Evolutionary conservation across 305 asterid genomes (phyloP).

Genomic region (Lippia alba): DNA sequence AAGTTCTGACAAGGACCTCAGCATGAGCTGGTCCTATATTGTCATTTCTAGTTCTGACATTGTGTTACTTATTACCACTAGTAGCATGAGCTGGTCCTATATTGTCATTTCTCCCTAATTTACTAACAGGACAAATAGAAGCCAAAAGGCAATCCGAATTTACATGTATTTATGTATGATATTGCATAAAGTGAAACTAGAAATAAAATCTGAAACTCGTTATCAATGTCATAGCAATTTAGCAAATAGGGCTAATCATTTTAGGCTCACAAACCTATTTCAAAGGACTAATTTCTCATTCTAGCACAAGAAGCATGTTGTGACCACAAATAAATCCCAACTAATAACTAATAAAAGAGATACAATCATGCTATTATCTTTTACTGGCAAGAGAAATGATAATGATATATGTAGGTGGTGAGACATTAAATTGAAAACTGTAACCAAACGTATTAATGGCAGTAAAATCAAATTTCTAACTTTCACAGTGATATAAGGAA

Average conservation of each 20-base stretch:
- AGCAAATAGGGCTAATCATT: too few species aligned
- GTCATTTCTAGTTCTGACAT: neutral
- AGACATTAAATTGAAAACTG: slow-evolving; percentile 1
- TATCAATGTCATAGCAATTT: too few species aligned
- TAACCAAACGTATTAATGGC: neutral
- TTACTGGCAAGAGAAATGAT: neutral
- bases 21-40: slow-evolving; percentile 20
- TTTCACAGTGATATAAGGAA: neutral
- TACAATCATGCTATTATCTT: neutral
- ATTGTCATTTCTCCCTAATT: neutral
- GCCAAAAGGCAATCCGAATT: slow-evolving; percentile 13
- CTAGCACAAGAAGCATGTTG: neutral
- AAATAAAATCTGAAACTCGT: neutral
- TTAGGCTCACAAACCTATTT: too few species aligned
- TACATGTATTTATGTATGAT: neutral
- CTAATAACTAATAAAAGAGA: slow-evolving; percentile 3
- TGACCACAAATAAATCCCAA: slow-evolving; percentile 7
- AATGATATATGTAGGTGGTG: neutral
- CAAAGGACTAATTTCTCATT: too few species aligned
- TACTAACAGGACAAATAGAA: slow-evolving; percentile 2
- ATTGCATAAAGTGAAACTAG: neutral
- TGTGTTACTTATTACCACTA: slow-evolving; percentile 12
- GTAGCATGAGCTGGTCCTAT: slow-evolving; percentile 20
- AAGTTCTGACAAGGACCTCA: neutral
- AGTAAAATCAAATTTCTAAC: slow-evolving; percentile 1